phyloP scores from a whole-genome alignment of 139 green algal species.

The Chlorella sp. region DNA sequence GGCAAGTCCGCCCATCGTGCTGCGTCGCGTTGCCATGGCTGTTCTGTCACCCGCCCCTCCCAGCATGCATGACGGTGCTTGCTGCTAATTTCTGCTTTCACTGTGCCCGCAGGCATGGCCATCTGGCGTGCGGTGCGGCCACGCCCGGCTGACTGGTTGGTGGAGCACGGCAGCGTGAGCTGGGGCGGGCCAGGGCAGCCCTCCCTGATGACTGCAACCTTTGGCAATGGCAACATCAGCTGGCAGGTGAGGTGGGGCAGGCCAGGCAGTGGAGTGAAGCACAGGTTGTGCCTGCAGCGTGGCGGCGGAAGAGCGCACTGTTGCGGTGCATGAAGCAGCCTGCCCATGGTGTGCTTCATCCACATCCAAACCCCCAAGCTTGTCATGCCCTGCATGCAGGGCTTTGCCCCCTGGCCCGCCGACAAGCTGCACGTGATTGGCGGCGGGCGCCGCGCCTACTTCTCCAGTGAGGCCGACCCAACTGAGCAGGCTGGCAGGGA shows the following conservation, averaged over 20 bases:
- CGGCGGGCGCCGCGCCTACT: constrained; percentile 9
- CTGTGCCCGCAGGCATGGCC: constrained; percentile 10
- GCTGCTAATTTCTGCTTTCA: not conserved
- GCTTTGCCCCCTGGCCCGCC: constrained; percentile 15
- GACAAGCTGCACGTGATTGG: constrained; percentile 19
- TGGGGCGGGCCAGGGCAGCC: not conserved
- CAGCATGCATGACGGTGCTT: not conserved
- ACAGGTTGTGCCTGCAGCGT: too few relatives aligned
- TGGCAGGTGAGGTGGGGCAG: not conserved
- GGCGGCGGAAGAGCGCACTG: too few relatives aligned
- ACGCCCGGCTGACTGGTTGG: not conserved
- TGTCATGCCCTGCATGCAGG: not conserved
- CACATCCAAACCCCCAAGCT: too few relatives aligned
- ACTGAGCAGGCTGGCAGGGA: not conserved
- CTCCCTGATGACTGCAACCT: not conserved
- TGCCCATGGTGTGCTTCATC: too few relatives aligned
- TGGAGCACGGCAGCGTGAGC: not conserved
- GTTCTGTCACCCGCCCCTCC: too few relatives aligned
- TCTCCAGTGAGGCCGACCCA: not conserved
- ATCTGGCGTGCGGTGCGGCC: constrained; percentile 17
- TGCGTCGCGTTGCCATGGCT: not conserved
- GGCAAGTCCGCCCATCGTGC: too few relatives aligned
- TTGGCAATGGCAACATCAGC: not conserved
- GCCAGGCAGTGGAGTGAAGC: not conserved
- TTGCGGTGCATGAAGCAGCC: not conserved